phyloP scores from a whole-genome alignment of 1,284 basidiomycete genomes.

The Microbotryum silenes-acaulis region DNA sequence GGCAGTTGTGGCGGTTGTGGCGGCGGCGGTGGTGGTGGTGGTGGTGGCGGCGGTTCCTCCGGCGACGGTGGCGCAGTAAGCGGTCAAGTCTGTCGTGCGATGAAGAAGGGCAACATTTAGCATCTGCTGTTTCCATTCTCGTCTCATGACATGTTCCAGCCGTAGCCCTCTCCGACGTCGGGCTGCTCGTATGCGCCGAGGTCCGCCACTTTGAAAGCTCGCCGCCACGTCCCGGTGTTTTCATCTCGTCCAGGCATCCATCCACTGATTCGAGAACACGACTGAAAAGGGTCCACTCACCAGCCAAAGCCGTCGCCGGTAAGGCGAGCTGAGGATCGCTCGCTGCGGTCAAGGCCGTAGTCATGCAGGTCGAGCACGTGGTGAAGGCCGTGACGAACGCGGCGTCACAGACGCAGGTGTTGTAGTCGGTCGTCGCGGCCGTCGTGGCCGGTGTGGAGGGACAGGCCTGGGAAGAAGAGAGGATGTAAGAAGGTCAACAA shows the following conservation, averaged over 20 bases:
- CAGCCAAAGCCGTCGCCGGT: neutral
- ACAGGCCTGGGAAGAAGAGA: too few relatives aligned
- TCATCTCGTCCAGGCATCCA: too few relatives aligned
- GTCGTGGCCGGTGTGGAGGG: neutral
- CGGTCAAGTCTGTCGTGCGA: neutral
- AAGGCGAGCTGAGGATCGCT: neutral
- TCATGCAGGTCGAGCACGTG: slow-evolving; percentile 9
- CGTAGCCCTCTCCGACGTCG: neutral
- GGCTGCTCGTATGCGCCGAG: neutral
- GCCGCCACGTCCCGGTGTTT: too few relatives aligned
- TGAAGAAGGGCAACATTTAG: too few relatives aligned
- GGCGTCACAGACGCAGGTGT: neutral
- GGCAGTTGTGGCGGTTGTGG: neutral
- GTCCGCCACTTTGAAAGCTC: too few relatives aligned
- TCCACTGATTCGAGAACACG: neutral
- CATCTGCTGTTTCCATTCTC: too few relatives aligned
- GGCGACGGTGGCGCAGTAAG: neutral
- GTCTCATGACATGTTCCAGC: too few relatives aligned
- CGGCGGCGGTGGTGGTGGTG: neutral
- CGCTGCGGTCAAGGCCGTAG: slow-evolving; percentile 1
- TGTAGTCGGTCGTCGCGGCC: slow-evolving; percentile 2
- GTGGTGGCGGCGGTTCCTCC: neutral
- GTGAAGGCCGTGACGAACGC: slow-evolving; percentile 2
- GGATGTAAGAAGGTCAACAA: too few relatives aligned
- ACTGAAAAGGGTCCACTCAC: neutral